phyloP scores from a whole-genome alignment of 1,284 basidiomycete genomes.

The Cerioporus squamosus region DNA sequence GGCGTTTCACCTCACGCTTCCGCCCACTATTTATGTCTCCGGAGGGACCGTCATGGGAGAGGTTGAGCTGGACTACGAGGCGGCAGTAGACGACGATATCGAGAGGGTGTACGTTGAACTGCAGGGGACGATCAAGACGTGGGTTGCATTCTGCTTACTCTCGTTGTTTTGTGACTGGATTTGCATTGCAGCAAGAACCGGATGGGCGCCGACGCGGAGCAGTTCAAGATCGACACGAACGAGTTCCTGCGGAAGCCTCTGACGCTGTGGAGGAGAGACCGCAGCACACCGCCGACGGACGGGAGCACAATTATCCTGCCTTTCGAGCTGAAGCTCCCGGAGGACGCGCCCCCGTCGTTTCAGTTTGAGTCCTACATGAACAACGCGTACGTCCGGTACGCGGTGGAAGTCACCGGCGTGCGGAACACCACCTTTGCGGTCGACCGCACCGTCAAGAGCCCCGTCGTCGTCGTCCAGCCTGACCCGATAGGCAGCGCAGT shows the following conservation, averaged over 20 bases:
- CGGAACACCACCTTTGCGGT: constrained; percentile 12
- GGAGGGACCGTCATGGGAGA: constrained; percentile 12
- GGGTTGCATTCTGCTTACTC: background rate
- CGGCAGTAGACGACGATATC: constrained; percentile 13
- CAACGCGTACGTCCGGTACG: constrained; percentile 17
- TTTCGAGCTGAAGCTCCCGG: constrained; percentile 13
- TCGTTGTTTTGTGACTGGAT: background rate
- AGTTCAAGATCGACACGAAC: constrained; percentile 9
- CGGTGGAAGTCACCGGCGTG: constrained; percentile 13
- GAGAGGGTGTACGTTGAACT: constrained; percentile 15
- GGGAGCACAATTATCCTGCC: constrained; percentile 10
- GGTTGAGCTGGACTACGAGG: constrained; percentile 13
- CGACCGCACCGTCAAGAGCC: constrained; percentile 11
- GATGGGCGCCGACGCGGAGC: background rate
- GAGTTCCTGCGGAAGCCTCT: constrained; percentile 12
- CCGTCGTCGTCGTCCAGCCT: constrained; percentile 12
- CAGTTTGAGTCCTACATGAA: constrained; percentile 19
- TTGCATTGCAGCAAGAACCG: constrained; percentile 11
- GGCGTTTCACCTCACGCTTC: constrained; percentile 14
- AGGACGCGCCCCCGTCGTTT: constrained; percentile 17
- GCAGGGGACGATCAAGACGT: constrained; percentile 14
- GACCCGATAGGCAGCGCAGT: constrained; percentile 14
- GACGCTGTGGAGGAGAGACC: constrained; percentile 8
- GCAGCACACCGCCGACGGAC: background rate
- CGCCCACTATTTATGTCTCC: constrained; percentile 14